Conservation (phyloP, 1,139 yeast genomes). For the Groenewaldozyma sp. region DNA sequence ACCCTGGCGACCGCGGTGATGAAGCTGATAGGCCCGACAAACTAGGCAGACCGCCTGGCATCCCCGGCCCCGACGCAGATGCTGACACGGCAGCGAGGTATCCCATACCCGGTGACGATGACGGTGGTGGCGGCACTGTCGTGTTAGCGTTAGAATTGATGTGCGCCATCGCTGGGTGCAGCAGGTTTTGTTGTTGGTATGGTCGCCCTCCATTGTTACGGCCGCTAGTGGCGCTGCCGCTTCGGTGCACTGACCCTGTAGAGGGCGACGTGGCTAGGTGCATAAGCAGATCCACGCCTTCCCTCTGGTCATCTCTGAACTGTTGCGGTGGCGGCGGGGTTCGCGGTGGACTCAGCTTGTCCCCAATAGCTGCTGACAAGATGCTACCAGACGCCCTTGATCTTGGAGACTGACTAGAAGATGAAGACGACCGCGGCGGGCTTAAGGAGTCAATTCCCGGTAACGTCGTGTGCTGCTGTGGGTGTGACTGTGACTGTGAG, state of each 20-base stretch:
- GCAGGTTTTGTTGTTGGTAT: neutral
- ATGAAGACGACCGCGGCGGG: too few species aligned
- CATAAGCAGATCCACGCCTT: slow-evolving; percentile 77
- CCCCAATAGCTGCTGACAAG: too few species aligned
- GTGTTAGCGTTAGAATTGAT: neutral
- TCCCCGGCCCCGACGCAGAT: slow-evolving; percentile 11
- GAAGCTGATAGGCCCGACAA: slow-evolving; percentile 8
- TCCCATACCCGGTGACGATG: neutral
- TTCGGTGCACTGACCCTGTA: slow-evolving; percentile 36
- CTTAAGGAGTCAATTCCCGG: too few species aligned
- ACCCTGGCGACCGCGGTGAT: too few species aligned
- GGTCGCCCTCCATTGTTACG: neutral
- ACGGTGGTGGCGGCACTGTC: too few species aligned
- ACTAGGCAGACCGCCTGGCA: neutral
- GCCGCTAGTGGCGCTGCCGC: neutral
- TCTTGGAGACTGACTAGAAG: too few species aligned
- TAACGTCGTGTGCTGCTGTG: too few species aligned
- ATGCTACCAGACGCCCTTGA: too few species aligned
- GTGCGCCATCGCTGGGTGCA: slow-evolving; percentile 1
- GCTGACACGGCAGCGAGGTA: neutral
- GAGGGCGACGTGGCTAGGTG: slow-evolving; percentile 83
- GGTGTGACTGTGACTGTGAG: too few species aligned
- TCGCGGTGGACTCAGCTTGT: slow-evolving; percentile 17
- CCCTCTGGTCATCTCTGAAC: slow-evolving; percentile 37
- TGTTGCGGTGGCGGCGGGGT: slow-evolving; percentile 17